phyloP scores from a whole-genome alignment of 495 filamentous ascomycete species.

The Penicillium goetzii region DNA sequence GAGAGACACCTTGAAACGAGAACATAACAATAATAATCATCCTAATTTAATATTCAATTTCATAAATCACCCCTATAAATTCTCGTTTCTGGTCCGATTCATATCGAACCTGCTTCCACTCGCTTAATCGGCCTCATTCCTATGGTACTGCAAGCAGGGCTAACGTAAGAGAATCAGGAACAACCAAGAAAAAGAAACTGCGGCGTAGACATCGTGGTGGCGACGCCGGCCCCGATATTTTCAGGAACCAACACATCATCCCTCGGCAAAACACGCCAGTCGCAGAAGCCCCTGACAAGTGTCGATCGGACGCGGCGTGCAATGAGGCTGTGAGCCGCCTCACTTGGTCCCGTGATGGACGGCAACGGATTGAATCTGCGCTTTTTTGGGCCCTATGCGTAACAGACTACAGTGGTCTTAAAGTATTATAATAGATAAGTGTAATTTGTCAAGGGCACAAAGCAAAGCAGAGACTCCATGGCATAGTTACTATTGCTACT shows the following conservation, averaged over 20 bases:
- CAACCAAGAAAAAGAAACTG: conserved; percentile 3
- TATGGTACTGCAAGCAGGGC: neutral
- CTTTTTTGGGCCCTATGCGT: neutral
- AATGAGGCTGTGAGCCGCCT: conserved; percentile 11
- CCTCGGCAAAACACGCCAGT: conserved; percentile 28
- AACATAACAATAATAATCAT: neutral
- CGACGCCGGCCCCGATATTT: conserved; percentile 6
- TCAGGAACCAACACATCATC: conserved; percentile 24
- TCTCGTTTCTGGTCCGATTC: neutral
- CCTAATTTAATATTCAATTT: neutral
- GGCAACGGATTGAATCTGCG: neutral
- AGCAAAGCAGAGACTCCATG: neutral
- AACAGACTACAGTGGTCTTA: neutral
- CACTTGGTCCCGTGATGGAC: neutral
- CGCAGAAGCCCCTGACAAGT: conserved; percentile 24
- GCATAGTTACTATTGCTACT: neutral
- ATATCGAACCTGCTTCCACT: neutral
- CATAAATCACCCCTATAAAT: neutral
- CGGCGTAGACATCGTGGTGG: neutral
- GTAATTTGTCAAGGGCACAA: neutral
- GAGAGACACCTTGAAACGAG: neutral
- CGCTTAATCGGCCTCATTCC: neutral
- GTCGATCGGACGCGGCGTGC: conserved; percentile 27
- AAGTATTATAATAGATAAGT: neutral
- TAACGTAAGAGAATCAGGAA: conserved; percentile 11